Conservation (phyloP, 1,284 basidiomycete genomes). For the Marasmius fiardii region DNA sequence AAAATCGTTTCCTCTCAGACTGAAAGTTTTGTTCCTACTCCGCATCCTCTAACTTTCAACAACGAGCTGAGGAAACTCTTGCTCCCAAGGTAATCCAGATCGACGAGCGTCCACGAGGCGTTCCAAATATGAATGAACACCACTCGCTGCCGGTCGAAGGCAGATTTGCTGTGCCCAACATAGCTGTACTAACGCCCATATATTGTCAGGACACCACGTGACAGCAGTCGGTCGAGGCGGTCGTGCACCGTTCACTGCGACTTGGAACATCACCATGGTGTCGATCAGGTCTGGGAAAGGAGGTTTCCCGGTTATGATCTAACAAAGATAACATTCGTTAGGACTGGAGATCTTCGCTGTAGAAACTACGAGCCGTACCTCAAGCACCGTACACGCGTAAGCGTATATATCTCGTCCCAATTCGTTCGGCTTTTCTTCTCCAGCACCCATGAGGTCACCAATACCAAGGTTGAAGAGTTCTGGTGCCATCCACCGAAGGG, state of each 20-base stretch:
- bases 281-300: background rate
- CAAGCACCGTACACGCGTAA: background rate
- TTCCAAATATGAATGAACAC: background rate
- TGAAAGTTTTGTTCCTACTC: too few relatives aligned
- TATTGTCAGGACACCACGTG: background rate
- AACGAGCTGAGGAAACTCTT: too few relatives aligned
- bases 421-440: background rate
- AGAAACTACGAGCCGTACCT: background rate
- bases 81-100: too few relatives aligned
- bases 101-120: too few relatives aligned
- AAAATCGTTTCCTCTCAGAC: too few relatives aligned
- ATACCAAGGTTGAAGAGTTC: background rate
- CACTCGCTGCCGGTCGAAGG: background rate
- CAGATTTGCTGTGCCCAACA: background rate
- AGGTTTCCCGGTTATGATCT: background rate
- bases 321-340: background rate
- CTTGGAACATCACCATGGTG: background rate
- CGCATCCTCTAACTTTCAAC: too few relatives aligned
- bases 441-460: background rate
- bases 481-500: constrained; percentile 1
- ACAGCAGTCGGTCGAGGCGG: background rate
- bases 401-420: constrained; percentile 1
- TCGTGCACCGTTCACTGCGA: background rate
- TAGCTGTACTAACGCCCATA: background rate
- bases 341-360: background rate